Percentiles rank a stretch among this genome's conserved stretches.
phyloP scores from a whole-genome alignment of 345 rosid genomes.

The Gossypium thurberi region DNA sequence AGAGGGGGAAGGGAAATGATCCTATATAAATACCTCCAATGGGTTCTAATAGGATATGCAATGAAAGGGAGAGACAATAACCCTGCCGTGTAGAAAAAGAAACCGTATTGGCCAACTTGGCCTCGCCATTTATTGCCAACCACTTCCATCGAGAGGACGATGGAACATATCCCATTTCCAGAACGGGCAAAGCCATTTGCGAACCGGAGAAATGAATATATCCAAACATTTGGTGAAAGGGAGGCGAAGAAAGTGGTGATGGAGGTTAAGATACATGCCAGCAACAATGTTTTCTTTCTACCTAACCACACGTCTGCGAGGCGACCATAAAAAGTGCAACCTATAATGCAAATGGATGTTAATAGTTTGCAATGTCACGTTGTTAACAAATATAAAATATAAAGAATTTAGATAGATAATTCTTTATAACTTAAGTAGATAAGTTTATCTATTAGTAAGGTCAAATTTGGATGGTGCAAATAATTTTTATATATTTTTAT shows the following conservation, averaged over 20 bases:
- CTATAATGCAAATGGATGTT: conserved; percentile 14
- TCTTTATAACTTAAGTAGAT: no score
- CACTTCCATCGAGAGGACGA: conserved; percentile 60
- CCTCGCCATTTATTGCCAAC: conserved; percentile 76
- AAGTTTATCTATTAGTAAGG: no score
- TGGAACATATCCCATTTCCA: conserved; percentile 60
- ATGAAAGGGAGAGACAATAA: conserved; percentile 59
- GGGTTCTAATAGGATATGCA: conserved; percentile 46
- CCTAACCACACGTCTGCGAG: conserved; percentile 60
- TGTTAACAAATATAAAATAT: no score
- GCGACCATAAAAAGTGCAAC: conserved; percentile 52
- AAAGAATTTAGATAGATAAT: no score
- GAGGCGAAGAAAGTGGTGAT: conserved; percentile 53
- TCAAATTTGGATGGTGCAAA: no score
- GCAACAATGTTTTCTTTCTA: conserved; percentile 46
- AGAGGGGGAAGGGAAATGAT: conserved; percentile 51
- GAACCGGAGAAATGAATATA: conserved; percentile 53
- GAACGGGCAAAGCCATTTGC: conserved; percentile 53
- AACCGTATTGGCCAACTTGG: conserved; percentile 69
- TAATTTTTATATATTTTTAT: no score
- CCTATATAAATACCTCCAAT: conserved; percentile 52
- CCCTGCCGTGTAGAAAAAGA: conserved; percentile 65
- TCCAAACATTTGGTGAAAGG: conserved; percentile 67
- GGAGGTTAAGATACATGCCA: conserved; percentile 46
- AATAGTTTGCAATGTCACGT: no score